Evolutionary conservation across 305 asterid species (phyloP).

Genomic region (Fraxinus sp.): DNA sequence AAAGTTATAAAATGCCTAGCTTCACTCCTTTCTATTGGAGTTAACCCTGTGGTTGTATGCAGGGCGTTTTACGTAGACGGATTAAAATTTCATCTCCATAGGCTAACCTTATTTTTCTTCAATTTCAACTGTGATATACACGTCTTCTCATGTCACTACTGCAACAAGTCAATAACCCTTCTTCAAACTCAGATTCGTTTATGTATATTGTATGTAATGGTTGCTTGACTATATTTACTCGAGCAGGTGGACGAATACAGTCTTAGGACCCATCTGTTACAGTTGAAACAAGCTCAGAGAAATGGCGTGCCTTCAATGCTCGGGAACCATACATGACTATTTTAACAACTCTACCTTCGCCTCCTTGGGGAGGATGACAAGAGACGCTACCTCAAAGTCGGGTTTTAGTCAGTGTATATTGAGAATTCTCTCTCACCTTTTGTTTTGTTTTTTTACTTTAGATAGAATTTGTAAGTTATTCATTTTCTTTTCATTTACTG

Average conservation of each 20-base stretch:
- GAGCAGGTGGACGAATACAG: conserved; percentile 48
- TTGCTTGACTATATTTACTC: not conserved
- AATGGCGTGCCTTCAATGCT: conserved; percentile 20
- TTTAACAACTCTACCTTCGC: conserved; percentile 18
- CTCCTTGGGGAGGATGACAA: not conserved
- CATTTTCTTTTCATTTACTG: conserved; percentile 16
- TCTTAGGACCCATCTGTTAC: conserved; percentile 47
- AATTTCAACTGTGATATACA: not conserved
- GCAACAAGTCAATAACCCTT: not conserved
- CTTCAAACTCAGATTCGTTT: not conserved
- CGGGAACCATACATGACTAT: conserved; percentile 23
- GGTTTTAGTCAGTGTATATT: conserved; percentile 22
- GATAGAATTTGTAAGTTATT: conserved; percentile 23
- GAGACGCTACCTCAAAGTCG: not conserved
- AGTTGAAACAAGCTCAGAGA: conserved; percentile 31
- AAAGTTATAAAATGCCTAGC: not conserved
- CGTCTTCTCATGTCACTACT: too few species aligned
- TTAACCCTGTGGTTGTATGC: not conserved
- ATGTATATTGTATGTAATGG: not conserved
- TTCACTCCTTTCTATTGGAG: not conserved
- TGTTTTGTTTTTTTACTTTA: not conserved
- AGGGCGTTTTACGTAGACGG: not conserved
- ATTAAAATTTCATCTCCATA: not conserved
- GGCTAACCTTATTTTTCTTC: not conserved
- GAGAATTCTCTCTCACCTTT: not conserved